phyloP scores from a whole-genome alignment of 192 early-diverging fungal genomes.

The Coemansia sp. region DNA sequence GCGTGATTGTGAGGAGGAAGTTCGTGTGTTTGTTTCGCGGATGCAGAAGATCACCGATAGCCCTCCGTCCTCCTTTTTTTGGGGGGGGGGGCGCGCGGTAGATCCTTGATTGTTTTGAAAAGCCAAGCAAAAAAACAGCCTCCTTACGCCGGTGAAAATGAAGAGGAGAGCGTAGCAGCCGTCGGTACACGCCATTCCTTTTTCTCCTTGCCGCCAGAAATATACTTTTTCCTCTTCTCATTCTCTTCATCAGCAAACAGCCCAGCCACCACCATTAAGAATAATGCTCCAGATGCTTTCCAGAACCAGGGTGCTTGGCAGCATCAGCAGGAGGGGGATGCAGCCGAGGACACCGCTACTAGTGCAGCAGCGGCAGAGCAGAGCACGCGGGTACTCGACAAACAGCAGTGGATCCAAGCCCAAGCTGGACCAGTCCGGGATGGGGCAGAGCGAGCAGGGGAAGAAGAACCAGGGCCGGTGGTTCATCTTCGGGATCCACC shows the following conservation, averaged over 20 bases:
- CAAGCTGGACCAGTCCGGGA: slow-evolving; percentile 21
- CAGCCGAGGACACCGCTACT: too few relatives aligned
- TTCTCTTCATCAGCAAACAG: neutral
- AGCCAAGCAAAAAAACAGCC: too few relatives aligned
- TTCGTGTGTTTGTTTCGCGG: too few relatives aligned
- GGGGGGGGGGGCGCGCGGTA: too few relatives aligned
- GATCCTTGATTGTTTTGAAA: too few relatives aligned
- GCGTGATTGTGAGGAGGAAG: too few relatives aligned
- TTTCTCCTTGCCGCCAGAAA: neutral
- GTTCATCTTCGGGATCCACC: slow-evolving; percentile 30
- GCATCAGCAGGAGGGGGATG: slow-evolving; percentile 1
- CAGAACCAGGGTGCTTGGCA: neutral
- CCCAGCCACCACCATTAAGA: neutral
- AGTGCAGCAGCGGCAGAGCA: too few relatives aligned
- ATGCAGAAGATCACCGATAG: too few relatives aligned
- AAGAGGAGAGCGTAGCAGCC: too few relatives aligned
- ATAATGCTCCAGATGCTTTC: neutral
- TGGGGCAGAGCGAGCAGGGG: slow-evolving; percentile 32
- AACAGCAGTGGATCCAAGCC: neutral
- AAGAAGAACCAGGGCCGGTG: slow-evolving; percentile 10
- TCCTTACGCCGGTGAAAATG: too few relatives aligned
- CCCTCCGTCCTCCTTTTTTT: too few relatives aligned
- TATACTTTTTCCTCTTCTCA: neutral
- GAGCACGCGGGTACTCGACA: too few relatives aligned
- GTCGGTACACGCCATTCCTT: neutral